Percentiles rank a stretch among this genome's conserved stretches.
Conservation (phyloP, 768 basidiomycete species). For the Clavulina sp. region DNA sequence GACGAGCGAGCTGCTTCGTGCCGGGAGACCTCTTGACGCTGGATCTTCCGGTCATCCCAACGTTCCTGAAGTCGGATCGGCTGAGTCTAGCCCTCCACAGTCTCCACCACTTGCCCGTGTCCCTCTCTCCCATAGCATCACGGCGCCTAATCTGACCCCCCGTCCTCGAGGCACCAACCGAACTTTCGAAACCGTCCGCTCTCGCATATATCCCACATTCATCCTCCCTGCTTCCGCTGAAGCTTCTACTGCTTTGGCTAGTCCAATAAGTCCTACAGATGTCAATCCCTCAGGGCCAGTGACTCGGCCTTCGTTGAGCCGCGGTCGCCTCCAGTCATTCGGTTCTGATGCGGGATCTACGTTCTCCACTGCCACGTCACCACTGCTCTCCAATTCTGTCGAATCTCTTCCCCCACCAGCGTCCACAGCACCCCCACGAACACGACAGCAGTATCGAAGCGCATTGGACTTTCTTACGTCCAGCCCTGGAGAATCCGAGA, state of each 20-base stretch:
- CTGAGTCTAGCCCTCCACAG: background rate
- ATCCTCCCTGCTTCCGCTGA: background rate
- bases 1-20: conserved; percentile 36
- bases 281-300: background rate
- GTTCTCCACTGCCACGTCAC: background rate
- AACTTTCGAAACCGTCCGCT: conserved; percentile 4
- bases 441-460: background rate
- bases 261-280: background rate
- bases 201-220: conserved; percentile 4
- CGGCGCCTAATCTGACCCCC: background rate
- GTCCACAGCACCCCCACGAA: too few relatives aligned
- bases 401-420: background rate
- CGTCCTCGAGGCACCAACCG: background rate
- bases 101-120: background rate
- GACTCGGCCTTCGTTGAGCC: too few relatives aligned
- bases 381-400: background rate
- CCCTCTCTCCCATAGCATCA: background rate
- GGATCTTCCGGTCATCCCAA: background rate
- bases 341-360: background rate
- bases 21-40: background rate
- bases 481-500: too few relatives aligned
- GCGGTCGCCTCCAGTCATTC: too few relatives aligned
- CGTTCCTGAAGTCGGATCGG: background rate
- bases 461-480: conserved; percentile 78
- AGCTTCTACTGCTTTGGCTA: background rate